Evolutionary conservation across 1,284 basidiomycete species (phyloP), one percentile per base, ranked within the genome.

Genomic region (Ganoderma lingzhi): DNA sequence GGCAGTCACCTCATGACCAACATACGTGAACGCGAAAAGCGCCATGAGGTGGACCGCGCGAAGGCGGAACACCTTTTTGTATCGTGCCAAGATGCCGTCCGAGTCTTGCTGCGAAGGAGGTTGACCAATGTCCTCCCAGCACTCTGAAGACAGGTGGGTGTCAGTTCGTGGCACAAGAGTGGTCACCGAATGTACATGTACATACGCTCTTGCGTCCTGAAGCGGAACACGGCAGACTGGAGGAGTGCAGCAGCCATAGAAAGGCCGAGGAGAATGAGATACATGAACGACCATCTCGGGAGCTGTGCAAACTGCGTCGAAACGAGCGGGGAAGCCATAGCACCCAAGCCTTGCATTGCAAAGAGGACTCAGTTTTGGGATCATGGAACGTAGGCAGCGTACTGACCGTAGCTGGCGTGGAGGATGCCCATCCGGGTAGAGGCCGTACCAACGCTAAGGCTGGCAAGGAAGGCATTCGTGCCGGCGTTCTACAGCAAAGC

Each of bases 281-380:
- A 93, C 75, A 92, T 88, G 73, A 88, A 88, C 15, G 90, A 91
- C 85, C 88, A 89, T 63, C 79, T 80, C 1, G 71, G 75, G 51
- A 83, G 74, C 55, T 83, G 81, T 1, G 88, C 80, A 70, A 92
- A 91, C 55, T 90, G 87, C 0, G 90, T 93, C 0, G 90, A 83
- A 0, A 87, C 81, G 14, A 93, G 82, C 2, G 91, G 91, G 1
- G 89, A 80, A 12, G 80, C 77, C 30, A 91, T 78, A 6, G 90
- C 90, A 2, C 90, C 91, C 17, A 83, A 78, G 2, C 89, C 88
- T 90, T 41, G 6, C 14, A n/a, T 63, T 6, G 32, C 30, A 39
- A 15, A 12, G 8, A 37, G 4, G 14, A 28, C 2, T 35, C 15
- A 55, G 15, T 37, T 8, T 37, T 3, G 35, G 42, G 55, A n/a